Conservation (phyloP, 345 rosid genomes). For the Eutrema heterophyllum region DNA sequence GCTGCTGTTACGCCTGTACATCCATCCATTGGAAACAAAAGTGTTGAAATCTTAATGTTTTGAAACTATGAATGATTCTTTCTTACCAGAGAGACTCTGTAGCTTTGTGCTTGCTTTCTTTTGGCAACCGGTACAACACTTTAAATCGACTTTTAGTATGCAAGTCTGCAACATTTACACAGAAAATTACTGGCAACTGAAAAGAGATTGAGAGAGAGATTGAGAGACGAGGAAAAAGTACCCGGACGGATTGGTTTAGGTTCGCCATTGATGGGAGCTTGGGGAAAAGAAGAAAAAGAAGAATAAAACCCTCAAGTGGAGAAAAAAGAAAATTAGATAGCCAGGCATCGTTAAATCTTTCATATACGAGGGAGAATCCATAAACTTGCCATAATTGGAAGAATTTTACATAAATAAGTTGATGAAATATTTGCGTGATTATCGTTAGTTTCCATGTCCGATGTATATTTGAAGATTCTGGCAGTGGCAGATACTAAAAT, state of each 20-base stretch:
- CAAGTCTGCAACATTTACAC: conserved; percentile 18
- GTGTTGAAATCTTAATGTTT: background rate
- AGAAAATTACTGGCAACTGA: background rate
- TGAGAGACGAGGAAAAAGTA: background rate
- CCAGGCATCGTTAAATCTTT: background rate
- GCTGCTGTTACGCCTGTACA: conserved; percentile 16
- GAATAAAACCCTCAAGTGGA: background rate
- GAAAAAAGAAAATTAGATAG: background rate
- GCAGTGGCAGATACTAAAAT: background rate
- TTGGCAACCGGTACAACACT: conserved; percentile 27
- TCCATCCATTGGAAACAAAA: background rate
- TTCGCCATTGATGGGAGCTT: conserved; percentile 14
- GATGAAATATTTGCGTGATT: background rate
- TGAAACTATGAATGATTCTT: background rate
- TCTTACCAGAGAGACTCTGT: conserved; percentile 5
- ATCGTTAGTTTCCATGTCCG: background rate
- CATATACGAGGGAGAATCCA: background rate
- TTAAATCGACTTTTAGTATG: conserved; percentile 11
- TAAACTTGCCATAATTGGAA: background rate
- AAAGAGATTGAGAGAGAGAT: background rate
- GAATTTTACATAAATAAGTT: background rate
- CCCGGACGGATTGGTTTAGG: conserved; percentile 15
- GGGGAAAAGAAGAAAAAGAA: conserved; percentile 1
- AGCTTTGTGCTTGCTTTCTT: background rate
- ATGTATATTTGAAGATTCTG: background rate